Percentiles rank a stretch among this genome's conserved stretches.
Conservation (phyloP, 164 flowering plant species). For the Stephania cephalantha region DNA sequence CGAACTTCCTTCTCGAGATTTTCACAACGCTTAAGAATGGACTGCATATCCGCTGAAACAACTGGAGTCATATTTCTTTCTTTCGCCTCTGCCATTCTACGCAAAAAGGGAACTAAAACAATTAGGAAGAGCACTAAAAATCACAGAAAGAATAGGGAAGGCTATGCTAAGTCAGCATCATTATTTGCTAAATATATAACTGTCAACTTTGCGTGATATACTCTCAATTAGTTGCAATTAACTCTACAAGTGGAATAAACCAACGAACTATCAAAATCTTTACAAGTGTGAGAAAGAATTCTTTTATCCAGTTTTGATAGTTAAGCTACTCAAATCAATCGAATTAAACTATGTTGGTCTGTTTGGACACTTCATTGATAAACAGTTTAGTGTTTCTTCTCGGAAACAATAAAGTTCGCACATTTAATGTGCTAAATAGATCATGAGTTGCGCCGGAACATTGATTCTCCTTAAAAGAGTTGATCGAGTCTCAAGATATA, state of each 20-base stretch:
- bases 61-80: slow-evolving; percentile 58
- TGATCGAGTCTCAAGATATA: slow-evolving; percentile 7
- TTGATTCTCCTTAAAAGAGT: not conserved
- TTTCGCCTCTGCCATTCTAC: slow-evolving; percentile 85
- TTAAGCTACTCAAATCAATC: not conserved
- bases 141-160: too few species aligned
- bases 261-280: not conserved
- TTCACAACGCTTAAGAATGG: slow-evolving; percentile 65
- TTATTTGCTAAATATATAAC: not conserved
- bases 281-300: not conserved
- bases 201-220: not conserved
- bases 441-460: not conserved
- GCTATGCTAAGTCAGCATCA: too few species aligned
- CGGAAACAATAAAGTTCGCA: too few species aligned
- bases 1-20: slow-evolving; percentile 84
- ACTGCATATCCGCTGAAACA: slow-evolving; percentile 60
- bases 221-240: too few species aligned
- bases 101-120: slow-evolving; percentile 11
- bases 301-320: not conserved
- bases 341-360: not conserved
- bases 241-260: not conserved
- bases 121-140: not conserved
- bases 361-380: not conserved
- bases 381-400: not conserved
- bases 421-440: not conserved